phyloP scores from a whole-genome alignment of 768 basidiomycete genomes.

The Mycena leptocephala region DNA sequence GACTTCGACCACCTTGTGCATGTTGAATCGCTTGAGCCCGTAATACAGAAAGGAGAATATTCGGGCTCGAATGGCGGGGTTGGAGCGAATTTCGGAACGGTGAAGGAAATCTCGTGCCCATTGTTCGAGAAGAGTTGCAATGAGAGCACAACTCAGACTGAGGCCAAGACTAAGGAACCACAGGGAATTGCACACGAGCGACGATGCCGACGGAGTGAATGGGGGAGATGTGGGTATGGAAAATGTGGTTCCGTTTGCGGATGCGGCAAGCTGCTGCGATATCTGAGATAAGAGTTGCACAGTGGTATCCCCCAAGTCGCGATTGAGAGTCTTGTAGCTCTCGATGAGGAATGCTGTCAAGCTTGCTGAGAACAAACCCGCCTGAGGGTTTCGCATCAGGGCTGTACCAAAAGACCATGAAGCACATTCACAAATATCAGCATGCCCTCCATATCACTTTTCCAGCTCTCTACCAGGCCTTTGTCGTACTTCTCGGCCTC shows the following conservation, averaged over 20 bases:
- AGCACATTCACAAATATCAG: too few relatives aligned
- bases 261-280: neutral
- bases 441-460: too few relatives aligned
- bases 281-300: neutral
- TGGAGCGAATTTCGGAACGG: neutral
- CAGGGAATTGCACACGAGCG: neutral
- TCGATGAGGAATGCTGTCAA: neutral
- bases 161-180: too few relatives aligned
- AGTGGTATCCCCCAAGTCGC: neutral
- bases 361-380: neutral
- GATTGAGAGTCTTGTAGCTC: neutral
- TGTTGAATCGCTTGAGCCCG: neutral
- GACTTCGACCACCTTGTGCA: neutral
- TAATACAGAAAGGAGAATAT: neutral
- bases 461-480: too few relatives aligned
- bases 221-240: neutral
- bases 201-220: neutral
- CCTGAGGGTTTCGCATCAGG: neutral
- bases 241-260: neutral
- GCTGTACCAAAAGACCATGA: too few relatives aligned
- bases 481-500: too few relatives aligned
- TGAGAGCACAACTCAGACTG: neutral
- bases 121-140: neutral
- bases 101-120: neutral
- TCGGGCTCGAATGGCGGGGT: neutral